Evolutionary conservation across 2,329 filamentous ascomycete species (phyloP).

Genomic region (Aureobasidium sp.): DNA sequence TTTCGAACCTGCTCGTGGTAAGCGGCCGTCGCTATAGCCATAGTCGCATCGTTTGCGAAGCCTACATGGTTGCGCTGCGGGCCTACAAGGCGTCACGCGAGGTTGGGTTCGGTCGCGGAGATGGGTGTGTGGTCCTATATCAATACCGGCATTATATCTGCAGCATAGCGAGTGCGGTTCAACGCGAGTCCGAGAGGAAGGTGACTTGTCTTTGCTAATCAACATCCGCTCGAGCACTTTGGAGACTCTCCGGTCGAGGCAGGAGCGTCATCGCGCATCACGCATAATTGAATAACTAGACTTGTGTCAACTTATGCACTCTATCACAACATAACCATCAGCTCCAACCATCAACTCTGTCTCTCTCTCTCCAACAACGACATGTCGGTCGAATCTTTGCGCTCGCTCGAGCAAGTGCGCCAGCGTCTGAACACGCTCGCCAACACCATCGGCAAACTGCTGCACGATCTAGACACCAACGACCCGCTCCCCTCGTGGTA

Average conservation of each 20-base stretch:
- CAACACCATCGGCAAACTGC: constrained; percentile 21
- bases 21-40: neutral
- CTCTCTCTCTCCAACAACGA: neutral
- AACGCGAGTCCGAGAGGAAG: neutral
- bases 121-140: neutral
- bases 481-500: constrained; percentile 30
- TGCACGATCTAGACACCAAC: constrained; percentile 22
- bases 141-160: neutral
- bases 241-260: neutral
- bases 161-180: neutral
- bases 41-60: neutral
- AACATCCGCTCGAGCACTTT: neutral
- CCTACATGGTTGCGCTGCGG: constrained; percentile 11
- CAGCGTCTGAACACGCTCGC: constrained; percentile 24
- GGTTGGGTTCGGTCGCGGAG: neutral
- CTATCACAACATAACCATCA: no score
- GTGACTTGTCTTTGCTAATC: neutral
- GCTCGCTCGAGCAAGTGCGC: constrained; percentile 27
- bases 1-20: constrained; percentile 72
- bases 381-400: constrained; percentile 20
- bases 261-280: neutral
- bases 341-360: neutral
- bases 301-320: neutral
- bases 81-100: neutral
- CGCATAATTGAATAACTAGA: neutral